Conservation (phyloP, 768 basidiomycete genomes). For the Calvatia gigantea region DNA sequence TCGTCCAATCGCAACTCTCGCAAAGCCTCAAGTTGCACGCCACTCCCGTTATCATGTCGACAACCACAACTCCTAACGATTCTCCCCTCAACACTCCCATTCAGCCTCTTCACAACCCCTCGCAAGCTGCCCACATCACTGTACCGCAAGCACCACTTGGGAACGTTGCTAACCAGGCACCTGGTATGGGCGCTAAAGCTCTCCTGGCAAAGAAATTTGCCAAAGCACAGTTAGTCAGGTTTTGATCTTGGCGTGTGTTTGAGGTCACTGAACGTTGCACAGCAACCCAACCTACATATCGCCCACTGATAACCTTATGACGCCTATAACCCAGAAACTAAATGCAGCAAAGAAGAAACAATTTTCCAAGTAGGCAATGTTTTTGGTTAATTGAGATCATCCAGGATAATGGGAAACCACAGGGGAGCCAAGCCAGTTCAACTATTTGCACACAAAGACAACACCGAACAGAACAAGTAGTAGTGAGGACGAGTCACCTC, state of each 20-base stretch:
- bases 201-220: constrained; percentile 92
- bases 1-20: neutral
- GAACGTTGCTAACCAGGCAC: constrained; percentile 54
- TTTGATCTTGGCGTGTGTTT: neutral
- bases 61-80: constrained; percentile 58
- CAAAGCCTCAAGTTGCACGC: neutral
- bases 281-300: constrained; percentile 90
- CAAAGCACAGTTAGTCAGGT: constrained; percentile 68
- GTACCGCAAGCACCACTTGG: constrained; percentile 80
- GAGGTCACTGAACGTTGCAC: constrained; percentile 13
- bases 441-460: constrained; percentile 51
- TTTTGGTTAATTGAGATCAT: constrained; percentile 5
- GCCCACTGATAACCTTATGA: constrained; percentile 94
- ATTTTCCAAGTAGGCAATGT: constrained; percentile 73
- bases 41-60: constrained; percentile 38
- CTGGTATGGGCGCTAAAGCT: constrained; percentile 85
- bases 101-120: constrained; percentile 84
- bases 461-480: constrained; percentile 36
- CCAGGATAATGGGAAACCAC: constrained; percentile 9
- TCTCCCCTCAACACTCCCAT: constrained; percentile 62
- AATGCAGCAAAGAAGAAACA: constrained; percentile 90
- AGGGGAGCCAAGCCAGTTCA: constrained; percentile 63
- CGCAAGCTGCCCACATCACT: constrained; percentile 72
- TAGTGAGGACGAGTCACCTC: constrained; percentile 21
- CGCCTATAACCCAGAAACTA: constrained; percentile 90